phyloP scores from a whole-genome alignment of 345 rosid genomes.

The Citrus trifoliata region DNA sequence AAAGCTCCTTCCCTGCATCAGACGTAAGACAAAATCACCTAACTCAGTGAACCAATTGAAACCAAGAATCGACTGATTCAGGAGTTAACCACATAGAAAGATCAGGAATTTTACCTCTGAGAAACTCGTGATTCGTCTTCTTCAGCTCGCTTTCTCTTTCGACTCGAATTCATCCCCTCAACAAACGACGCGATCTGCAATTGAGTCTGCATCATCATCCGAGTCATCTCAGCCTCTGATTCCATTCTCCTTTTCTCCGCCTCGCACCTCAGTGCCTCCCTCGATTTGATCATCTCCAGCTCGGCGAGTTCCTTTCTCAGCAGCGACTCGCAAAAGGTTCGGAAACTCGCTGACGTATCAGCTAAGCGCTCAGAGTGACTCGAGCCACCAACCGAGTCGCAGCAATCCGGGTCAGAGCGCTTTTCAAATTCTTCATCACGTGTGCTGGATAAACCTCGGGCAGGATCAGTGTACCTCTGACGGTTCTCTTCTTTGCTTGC shows the following conservation, averaged over 20 bases:
- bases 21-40: too few species aligned
- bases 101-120: constrained; percentile 19
- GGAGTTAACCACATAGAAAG: neutral
- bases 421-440: neutral
- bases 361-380: constrained; percentile 9
- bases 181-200: constrained; percentile 40
- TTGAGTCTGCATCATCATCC: constrained; percentile 45
- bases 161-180: constrained; percentile 15
- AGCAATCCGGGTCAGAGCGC: constrained; percentile 15
- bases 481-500: constrained; percentile 3
- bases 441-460: constrained; percentile 17
- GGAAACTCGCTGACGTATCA: constrained; percentile 29
- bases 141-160: constrained; percentile 51
- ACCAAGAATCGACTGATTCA: neutral
- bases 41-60: neutral
- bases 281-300: constrained; percentile 60
- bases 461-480: constrained; percentile 18
- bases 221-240: constrained; percentile 53
- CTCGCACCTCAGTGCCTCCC: constrained; percentile 49
- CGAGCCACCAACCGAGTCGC: constrained; percentile 8
- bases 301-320: constrained; percentile 43
- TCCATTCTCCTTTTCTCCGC: constrained; percentile 47
- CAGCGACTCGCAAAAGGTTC: constrained; percentile 48
- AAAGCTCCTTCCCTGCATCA: constrained; percentile 38
- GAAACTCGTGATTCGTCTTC: constrained; percentile 25